phyloP scores from a whole-genome alignment of 371 early-diverging fungal species.

The Mucor saturninus region DNA sequence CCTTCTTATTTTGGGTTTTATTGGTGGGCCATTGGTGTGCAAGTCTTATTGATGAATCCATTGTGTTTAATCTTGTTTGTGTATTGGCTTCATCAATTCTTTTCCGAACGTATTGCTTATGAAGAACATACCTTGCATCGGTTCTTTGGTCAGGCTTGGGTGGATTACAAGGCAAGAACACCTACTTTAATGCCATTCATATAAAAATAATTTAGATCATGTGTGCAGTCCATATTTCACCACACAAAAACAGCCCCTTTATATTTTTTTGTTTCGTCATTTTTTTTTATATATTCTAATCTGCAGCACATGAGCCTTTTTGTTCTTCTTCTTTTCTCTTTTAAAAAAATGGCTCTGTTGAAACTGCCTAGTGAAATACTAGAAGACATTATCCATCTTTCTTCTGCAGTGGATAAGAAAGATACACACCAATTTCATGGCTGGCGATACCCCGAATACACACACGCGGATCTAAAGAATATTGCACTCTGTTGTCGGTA shows the following conservation, averaged over 20 bases:
- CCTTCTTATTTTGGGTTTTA: slow-evolving; percentile 93
- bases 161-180: slow-evolving; percentile 42
- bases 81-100: slow-evolving; percentile 70
- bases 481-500: slow-evolving; percentile 44
- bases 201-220: slow-evolving; percentile 8
- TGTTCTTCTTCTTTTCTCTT: slow-evolving; percentile 4
- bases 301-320: too few species aligned
- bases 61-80: slow-evolving; percentile 69
- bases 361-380: slow-evolving; percentile 47
- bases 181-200: slow-evolving; percentile 52
- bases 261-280: slow-evolving; percentile 1
- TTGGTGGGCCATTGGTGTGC: slow-evolving; percentile 82
- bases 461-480: slow-evolving; percentile 34
- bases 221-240: background rate
- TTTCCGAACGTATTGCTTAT: slow-evolving; percentile 72
- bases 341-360: slow-evolving; percentile 19
- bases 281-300: too few species aligned
- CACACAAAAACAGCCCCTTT: background rate
- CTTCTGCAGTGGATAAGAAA: slow-evolving; percentile 24
- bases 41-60: slow-evolving; percentile 76
- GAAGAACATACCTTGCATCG: slow-evolving; percentile 75
- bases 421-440: slow-evolving; percentile 36
- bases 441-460: slow-evolving; percentile 50
- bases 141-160: slow-evolving; percentile 82
- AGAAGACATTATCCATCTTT: slow-evolving; percentile 33